Percentiles rank a stretch among this genome's conserved stretches.
phyloP scores from a whole-genome alignment of 2,329 filamentous ascomycete genomes.

The Lecanoromycetidae sp. region DNA sequence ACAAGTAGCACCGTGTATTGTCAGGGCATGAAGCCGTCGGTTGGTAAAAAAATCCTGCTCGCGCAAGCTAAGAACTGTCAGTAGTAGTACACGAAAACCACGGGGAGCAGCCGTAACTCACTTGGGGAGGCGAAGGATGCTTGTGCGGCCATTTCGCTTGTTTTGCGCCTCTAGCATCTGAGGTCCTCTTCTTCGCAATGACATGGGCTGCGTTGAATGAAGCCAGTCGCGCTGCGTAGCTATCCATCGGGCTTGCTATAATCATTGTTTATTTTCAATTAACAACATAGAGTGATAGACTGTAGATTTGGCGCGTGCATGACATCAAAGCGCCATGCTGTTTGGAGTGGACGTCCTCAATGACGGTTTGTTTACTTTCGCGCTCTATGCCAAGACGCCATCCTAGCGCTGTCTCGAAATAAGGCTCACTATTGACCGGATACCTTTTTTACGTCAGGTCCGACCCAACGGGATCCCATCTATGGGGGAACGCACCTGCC shows the following conservation, averaged over 20 bases:
- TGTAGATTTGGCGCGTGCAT: neutral
- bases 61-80: slow-evolving; percentile 54
- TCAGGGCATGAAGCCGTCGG: slow-evolving; percentile 65
- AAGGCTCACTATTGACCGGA: no score
- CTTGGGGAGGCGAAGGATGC: slow-evolving; percentile 51
- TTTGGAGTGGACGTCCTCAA: no score
- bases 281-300: no score
- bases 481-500: neutral
- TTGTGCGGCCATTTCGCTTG: slow-evolving; percentile 66
- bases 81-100: slow-evolving; percentile 9
- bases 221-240: slow-evolving; percentile 62
- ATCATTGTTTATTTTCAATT: neutral
- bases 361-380: no score
- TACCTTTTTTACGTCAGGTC: neutral
- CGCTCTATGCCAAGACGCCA: no score
- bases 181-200: slow-evolving; percentile 56
- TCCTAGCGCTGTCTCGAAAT: no score
- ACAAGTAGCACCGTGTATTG: slow-evolving; percentile 83
- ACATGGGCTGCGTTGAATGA: slow-evolving; percentile 61
- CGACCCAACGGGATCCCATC: neutral
- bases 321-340: neutral
- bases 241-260: slow-evolving; percentile 35
- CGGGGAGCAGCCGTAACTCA: slow-evolving; percentile 29
- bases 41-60: slow-evolving; percentile 81
- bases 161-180: slow-evolving; percentile 48